phyloP scores from a whole-genome alignment of 306 rosid genomes.

The Abrus pulchellus region DNA sequence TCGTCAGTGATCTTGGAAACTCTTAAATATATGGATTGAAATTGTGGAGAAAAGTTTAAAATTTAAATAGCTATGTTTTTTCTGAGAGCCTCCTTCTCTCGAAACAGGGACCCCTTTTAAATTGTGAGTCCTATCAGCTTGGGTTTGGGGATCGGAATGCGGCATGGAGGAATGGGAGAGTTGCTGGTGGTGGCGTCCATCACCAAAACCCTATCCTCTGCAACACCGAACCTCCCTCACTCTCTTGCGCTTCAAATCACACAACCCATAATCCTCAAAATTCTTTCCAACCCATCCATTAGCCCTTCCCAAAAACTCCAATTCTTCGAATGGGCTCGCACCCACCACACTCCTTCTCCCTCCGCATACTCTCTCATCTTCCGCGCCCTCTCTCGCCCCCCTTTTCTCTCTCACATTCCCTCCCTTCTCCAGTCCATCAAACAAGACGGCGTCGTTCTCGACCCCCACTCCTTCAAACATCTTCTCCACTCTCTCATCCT shows the following conservation, averaged over 20 bases:
- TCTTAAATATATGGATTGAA: not conserved
- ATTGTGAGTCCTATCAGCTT: too few species aligned
- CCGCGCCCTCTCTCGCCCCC: conserved; percentile 57
- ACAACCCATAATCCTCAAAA: conserved; percentile 60
- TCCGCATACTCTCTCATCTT: conserved; percentile 63
- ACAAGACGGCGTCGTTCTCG: conserved; percentile 58
- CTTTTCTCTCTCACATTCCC: conserved; percentile 62
- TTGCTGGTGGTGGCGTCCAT: conserved; percentile 70
- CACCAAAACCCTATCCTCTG: conserved; percentile 63
- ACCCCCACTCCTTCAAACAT: conserved; percentile 63
- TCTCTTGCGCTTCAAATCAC: conserved; percentile 53
- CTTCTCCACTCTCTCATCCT: conserved; percentile 67
- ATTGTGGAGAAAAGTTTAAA: not conserved
- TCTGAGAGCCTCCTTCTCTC: too few species aligned
- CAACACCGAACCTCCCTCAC: conserved; percentile 60
- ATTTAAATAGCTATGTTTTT: not conserved
- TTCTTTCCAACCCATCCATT: conserved; percentile 65
- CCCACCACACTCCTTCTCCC: conserved; percentile 53
- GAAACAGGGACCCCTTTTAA: too few species aligned
- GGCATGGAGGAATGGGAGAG: conserved; percentile 52
- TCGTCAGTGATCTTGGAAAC: not conserved
- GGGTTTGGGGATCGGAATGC: conserved; percentile 12
- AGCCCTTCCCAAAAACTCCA: conserved; percentile 72
- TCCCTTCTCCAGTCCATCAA: conserved; percentile 61
- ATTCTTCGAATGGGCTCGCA: conserved; percentile 65